Percentiles rank a stretch among this genome's conserved stretches.
phyloP scores from a whole-genome alignment of 768 basidiomycete genomes.

The Butyriboletus loyo region DNA sequence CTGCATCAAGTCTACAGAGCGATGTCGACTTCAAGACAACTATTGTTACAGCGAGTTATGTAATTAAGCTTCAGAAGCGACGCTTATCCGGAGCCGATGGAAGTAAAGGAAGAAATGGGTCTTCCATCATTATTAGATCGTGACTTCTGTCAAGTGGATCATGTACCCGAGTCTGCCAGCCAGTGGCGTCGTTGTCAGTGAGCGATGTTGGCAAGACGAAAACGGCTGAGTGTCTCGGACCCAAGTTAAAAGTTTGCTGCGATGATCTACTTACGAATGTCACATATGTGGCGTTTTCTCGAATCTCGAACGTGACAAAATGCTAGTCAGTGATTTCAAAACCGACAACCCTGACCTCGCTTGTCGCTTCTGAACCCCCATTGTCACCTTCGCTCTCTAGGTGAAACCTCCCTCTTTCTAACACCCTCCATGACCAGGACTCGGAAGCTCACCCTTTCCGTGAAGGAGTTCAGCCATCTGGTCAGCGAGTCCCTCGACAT shows the following conservation, averaged over 20 bases:
- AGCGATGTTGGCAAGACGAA: not conserved
- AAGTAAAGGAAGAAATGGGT: no score
- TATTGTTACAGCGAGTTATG: no score
- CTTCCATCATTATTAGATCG: not conserved
- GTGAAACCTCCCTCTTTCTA: not conserved
- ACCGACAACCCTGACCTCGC: slow-evolving; percentile 18
- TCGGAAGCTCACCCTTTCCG: slow-evolving; percentile 25
- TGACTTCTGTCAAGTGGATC: no score
- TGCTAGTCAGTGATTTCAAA: slow-evolving; percentile 1
- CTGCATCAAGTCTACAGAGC: no score
- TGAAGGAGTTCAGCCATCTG: slow-evolving; percentile 35
- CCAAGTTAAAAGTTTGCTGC: not conserved
- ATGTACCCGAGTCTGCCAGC: not conserved
- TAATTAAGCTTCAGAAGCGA: no score
- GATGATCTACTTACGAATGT: slow-evolving; percentile 12
- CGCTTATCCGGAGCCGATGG: not conserved
- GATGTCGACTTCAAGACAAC: no score
- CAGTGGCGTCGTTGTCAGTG: not conserved
- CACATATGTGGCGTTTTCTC: not conserved
- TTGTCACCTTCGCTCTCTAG: slow-evolving; percentile 2
- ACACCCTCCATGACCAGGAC: slow-evolving; percentile 25
- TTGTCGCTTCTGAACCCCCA: not conserved
- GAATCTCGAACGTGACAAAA: no score
- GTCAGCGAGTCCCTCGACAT: slow-evolving; percentile 33
- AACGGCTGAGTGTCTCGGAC: not conserved